Conservation (phyloP, 1,139 yeast genomes). For the Scheffersomyces quercinus region DNA sequence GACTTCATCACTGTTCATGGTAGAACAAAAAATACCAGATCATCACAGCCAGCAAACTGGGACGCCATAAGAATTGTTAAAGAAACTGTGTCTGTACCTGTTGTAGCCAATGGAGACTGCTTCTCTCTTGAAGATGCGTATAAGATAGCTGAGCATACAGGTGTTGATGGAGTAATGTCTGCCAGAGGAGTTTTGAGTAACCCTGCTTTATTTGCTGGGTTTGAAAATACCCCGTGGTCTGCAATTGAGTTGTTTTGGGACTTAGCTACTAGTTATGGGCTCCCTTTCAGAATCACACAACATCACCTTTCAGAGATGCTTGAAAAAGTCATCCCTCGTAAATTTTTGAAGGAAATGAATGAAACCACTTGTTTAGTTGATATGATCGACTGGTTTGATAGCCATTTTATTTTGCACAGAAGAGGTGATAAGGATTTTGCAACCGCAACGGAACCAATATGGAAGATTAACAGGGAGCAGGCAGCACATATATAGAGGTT, state of each 20-base stretch:
- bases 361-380: slow-evolving; percentile 57
- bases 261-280: slow-evolving; percentile 72
- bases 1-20: slow-evolving; percentile 96
- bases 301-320: slow-evolving; percentile 91
- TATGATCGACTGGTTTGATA: slow-evolving; percentile 81
- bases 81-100: slow-evolving; percentile 66
- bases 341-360: slow-evolving; percentile 64
- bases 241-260: slow-evolving; percentile 85
- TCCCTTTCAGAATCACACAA: slow-evolving; percentile 80
- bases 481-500: slow-evolving; percentile 26
- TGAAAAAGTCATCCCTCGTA: slow-evolving; percentile 57
- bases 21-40: slow-evolving; percentile 79
- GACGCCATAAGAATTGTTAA: slow-evolving; percentile 77
- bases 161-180: slow-evolving; percentile 93
- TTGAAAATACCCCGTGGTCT: slow-evolving; percentile 78
- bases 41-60: slow-evolving; percentile 77
- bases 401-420: slow-evolving; percentile 62
- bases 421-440: slow-evolving; percentile 72
- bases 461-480: slow-evolving; percentile 36
- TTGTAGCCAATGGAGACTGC: slow-evolving; percentile 96
- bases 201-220: slow-evolving; percentile 86
- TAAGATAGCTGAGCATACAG: slow-evolving; percentile 62
- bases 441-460: slow-evolving; percentile 54
- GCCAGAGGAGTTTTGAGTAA: slow-evolving; percentile 85
- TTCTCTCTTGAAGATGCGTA: slow-evolving; percentile 64